Evolutionary conservation across 345 rosid species (phyloP).

Genomic region (Crucihimalaya himalaica): DNA sequence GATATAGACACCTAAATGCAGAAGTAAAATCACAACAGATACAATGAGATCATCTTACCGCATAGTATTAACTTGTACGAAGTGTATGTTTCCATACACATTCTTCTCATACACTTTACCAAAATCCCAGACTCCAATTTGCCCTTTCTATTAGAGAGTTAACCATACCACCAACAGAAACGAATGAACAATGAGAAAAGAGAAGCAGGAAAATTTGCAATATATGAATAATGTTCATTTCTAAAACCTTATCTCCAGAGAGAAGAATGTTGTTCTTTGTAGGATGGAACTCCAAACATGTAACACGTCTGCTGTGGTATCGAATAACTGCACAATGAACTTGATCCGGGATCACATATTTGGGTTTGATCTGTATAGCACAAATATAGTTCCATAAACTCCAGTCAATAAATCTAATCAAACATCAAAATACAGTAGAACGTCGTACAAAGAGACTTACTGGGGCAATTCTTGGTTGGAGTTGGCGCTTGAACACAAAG

Average conservation of each 20-base stretch:
- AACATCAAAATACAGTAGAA: neutral
- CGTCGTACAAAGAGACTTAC: conserved; percentile 40
- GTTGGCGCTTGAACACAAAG: conserved; percentile 79
- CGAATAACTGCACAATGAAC: conserved; percentile 84
- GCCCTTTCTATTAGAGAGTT: conserved; percentile 73
- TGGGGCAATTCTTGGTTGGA: conserved; percentile 51
- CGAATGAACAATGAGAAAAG: neutral
- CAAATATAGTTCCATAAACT: neutral
- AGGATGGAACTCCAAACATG: conserved; percentile 96
- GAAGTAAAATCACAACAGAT: neutral
- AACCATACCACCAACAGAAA: conserved; percentile 22
- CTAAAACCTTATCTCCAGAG: conserved; percentile 87
- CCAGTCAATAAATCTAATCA: conserved; percentile 1
- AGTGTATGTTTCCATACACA: conserved; percentile 81
- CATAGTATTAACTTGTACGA: conserved; percentile 85
- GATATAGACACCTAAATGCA: neutral
- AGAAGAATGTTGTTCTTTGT: conserved; percentile 79
- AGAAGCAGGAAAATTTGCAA: neutral
- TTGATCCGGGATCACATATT: conserved; percentile 77
- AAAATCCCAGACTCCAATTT: conserved; percentile 96
- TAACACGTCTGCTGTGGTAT: conserved; percentile 93
- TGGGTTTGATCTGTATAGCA: conserved; percentile 56
- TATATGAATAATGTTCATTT: neutral
- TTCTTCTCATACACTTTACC: conserved; percentile 81
- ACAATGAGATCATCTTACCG: conserved; percentile 44